These are phyloP conservation scores for Protomyces macrosporus DNA, from an alignment of 1,139 yeast species.

Conservation along the genomic window DNA sequence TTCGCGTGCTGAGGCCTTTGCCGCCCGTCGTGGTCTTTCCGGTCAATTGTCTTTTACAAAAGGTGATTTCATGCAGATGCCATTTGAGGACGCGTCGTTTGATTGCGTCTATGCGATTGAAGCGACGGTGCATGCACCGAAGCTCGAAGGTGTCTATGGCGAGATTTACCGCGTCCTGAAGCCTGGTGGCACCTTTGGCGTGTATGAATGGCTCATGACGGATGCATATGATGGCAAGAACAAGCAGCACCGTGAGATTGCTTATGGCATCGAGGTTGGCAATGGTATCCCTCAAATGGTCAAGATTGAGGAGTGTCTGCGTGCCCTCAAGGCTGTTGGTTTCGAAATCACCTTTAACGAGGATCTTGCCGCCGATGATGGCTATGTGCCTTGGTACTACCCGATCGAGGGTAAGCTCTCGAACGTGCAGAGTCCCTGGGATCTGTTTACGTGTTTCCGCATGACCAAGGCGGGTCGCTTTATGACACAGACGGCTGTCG, in stretches of 20 bases:
- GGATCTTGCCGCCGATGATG: slow-evolving; percentile 79
- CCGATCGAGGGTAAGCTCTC: slow-evolving; percentile 93
- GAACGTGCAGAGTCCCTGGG: slow-evolving; percentile 72
- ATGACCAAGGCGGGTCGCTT: slow-evolving; percentile 82
- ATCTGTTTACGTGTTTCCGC: slow-evolving; percentile 79
- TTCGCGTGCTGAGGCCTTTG: slow-evolving; percentile 81
- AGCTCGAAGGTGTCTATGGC: slow-evolving; percentile 88
- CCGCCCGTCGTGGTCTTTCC: slow-evolving; percentile 58
- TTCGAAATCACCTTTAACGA: slow-evolving; percentile 68
- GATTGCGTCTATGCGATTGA: slow-evolving; percentile 98
- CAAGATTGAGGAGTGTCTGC: slow-evolving; percentile 72
- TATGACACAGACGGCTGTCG: slow-evolving; percentile 74
- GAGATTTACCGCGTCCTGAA: slow-evolving; percentile 93
- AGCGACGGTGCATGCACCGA: slow-evolving; percentile 98
- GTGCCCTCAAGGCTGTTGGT: slow-evolving; percentile 83
- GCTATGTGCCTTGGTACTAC: slow-evolving; percentile 94
- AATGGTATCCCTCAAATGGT: slow-evolving; percentile 99
- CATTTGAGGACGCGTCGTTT: slow-evolving; percentile 78
- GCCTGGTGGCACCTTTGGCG: slow-evolving; percentile 97
- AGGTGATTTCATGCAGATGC: slow-evolving; percentile 99
- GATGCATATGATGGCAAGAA: slow-evolving; percentile 82
- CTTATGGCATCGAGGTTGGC: slow-evolving; percentile 96
- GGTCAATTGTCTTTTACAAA: slow-evolving; percentile 79
- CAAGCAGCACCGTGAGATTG: slow-evolving; percentile 86
- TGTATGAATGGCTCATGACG: slow-evolving; percentile 99